Conservation (phyloP, 2,329 filamentous ascomycete species). For the Diaporthe sp. region DNA sequence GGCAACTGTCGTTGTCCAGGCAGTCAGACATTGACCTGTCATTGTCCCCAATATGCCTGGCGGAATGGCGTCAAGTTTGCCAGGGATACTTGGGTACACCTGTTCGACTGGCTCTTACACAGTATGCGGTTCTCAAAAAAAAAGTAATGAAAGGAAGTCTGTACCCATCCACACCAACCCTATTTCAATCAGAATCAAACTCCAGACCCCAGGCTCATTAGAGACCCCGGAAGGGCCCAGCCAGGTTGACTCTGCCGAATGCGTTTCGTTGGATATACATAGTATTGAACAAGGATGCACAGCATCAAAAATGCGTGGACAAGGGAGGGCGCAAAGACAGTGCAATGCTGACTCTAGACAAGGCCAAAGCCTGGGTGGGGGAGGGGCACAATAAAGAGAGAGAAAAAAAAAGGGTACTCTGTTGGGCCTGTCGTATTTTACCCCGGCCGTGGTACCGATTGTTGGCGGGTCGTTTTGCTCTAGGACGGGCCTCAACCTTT, state of each 20-base stretch:
- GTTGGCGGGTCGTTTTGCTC: constrained; percentile 22
- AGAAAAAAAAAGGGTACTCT: not conserved
- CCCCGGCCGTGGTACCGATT: not conserved
- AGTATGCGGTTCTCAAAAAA: not conserved
- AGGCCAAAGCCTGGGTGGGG: constrained; percentile 13
- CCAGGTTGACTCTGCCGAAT: constrained; percentile 24
- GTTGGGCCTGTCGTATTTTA: constrained; percentile 27
- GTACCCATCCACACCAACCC: constrained; percentile 24
- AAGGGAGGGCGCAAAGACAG: constrained; percentile 28
- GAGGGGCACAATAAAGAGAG: constrained; percentile 6
- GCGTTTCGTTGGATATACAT: constrained; percentile 34
- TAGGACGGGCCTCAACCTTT: not conserved
- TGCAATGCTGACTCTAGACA: constrained; percentile 8
- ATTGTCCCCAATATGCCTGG: constrained; percentile 9
- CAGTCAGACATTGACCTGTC: constrained; percentile 34
- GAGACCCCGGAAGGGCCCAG: constrained; percentile 12
- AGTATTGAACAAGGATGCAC: constrained; percentile 31
- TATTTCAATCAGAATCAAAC: constrained; percentile 35
- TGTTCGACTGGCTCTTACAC: constrained; percentile 9
- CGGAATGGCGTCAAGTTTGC: constrained; percentile 23
- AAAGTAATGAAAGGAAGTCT: constrained; percentile 28
- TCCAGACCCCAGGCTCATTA: not conserved
- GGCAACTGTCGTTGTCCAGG: constrained; percentile 12
- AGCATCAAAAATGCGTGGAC: constrained; percentile 21
- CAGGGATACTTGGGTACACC: constrained; percentile 8